Percentiles rank a stretch among this genome's conserved stretches.
Evolutionary conservation across 2,329 filamentous ascomycete species (phyloP).

Genomic region (Shiraia bambusicola): DNA sequence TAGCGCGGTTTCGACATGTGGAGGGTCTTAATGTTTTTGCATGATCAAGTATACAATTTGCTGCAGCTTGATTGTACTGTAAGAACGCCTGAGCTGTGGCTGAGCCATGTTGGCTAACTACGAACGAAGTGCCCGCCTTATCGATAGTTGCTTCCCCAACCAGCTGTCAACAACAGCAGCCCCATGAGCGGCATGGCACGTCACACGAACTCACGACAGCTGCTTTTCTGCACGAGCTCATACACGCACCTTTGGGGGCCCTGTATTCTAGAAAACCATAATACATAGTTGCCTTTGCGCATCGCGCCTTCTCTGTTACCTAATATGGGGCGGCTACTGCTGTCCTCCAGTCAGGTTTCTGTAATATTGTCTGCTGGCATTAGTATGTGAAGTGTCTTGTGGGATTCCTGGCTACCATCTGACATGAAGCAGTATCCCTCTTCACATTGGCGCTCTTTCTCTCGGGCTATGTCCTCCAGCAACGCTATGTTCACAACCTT

Average conservation of each 20-base stretch:
- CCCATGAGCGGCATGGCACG: slow-evolving; percentile 20
- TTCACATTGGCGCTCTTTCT: slow-evolving; percentile 84
- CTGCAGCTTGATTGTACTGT: no score
- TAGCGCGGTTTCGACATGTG: slow-evolving; percentile 46
- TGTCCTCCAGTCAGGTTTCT: slow-evolving; percentile 71
- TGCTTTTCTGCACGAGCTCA: slow-evolving; percentile 22
- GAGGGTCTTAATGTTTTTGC: neutral
- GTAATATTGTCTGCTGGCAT: slow-evolving; percentile 64
- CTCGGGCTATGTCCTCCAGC: slow-evolving; percentile 83
- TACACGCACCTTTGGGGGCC: slow-evolving; percentile 12
- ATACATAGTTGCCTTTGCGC: no score
- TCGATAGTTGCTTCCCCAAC: slow-evolving; percentile 35
- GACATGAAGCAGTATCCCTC: slow-evolving; percentile 57
- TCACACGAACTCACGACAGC: slow-evolving; percentile 30
- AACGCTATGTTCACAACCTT: slow-evolving; percentile 77
- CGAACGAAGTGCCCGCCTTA: no score
- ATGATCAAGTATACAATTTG: no score
- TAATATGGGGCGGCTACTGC: slow-evolving; percentile 53
- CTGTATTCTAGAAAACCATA: slow-evolving; percentile 10
- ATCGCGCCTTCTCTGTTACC: slow-evolving; percentile 6
- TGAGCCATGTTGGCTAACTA: no score
- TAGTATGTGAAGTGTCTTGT: slow-evolving; percentile 50
- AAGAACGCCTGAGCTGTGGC: no score
- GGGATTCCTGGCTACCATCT: slow-evolving; percentile 2
- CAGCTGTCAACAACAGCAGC: slow-evolving; percentile 15